These are phyloP conservation scores for Trametes hirsuta DNA, from an alignment of 1,284 basidiomycete species.

Conservation along the genomic window DNA sequence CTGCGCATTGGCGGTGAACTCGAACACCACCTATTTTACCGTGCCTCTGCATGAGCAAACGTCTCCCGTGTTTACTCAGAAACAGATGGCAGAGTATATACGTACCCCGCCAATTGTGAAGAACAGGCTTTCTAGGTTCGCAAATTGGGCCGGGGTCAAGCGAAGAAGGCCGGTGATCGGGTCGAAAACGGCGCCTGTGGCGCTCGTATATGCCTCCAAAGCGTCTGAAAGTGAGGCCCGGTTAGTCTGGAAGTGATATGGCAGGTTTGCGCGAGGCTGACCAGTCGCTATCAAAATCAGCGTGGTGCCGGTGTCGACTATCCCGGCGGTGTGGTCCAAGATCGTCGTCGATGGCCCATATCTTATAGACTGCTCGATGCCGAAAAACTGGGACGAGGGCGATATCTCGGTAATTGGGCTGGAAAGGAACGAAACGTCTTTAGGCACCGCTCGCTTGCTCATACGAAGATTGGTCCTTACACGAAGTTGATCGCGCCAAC, in stretches of 20 bases:
- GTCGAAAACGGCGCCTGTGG: constrained; percentile 43
- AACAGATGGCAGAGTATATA: neutral
- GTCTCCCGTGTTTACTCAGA: neutral
- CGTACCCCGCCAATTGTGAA: constrained; percentile 46
- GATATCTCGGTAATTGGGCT: constrained; percentile 50
- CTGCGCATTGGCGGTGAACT: constrained; percentile 51
- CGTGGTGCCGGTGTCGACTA: constrained; percentile 62
- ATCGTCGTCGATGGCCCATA: constrained; percentile 52
- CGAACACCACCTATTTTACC: constrained; percentile 35
- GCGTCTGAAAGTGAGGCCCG: constrained; percentile 29
- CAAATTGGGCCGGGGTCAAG: constrained; percentile 41
- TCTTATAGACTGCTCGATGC: constrained; percentile 60
- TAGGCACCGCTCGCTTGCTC: neutral
- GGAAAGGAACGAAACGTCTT: neutral
- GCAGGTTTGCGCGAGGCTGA: constrained; percentile 14
- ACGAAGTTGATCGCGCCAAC: constrained; percentile 50
- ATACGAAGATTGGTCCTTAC: constrained; percentile 34
- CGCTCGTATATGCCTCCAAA: constrained; percentile 36
- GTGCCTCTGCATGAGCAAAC: neutral
- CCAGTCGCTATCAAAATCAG: constrained; percentile 42
- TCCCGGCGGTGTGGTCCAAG: constrained; percentile 53
- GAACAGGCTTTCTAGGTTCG: constrained; percentile 42
- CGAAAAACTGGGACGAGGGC: constrained; percentile 61
- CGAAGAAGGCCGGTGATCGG: constrained; percentile 43
- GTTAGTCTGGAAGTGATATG: neutral